Percentiles rank a stretch among this genome's conserved stretches.
Evolutionary conservation across 179 eudicot species (phyloP).

Genomic region (Gypsophila paniculata): DNA sequence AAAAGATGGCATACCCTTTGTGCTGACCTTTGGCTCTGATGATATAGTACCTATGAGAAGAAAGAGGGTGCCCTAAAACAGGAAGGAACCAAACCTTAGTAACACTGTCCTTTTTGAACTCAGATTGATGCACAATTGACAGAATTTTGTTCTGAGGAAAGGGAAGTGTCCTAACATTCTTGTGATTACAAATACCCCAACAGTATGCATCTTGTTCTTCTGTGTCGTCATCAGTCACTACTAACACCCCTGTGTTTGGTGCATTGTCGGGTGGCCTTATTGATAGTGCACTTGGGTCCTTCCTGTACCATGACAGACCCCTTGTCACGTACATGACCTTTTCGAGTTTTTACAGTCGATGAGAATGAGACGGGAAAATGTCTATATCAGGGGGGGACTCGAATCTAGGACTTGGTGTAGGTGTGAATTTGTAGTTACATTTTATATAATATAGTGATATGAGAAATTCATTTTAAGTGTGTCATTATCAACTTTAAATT

Average conservation of each 20-base stretch:
- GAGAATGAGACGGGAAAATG: background rate
- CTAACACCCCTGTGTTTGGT: conserved; percentile 52
- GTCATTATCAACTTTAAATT: conserved; percentile 2
- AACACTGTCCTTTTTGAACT: conserved; percentile 19
- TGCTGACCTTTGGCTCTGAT: conserved; percentile 60
- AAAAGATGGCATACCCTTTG: conserved; percentile 51
- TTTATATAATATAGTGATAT: background rate
- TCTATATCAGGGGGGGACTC: background rate
- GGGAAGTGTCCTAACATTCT: conserved; percentile 48
- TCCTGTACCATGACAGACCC: conserved; percentile 61
- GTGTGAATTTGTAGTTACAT: background rate
- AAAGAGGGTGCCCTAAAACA: conserved; percentile 65
- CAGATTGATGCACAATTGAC: conserved; percentile 33
- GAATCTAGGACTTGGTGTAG: background rate
- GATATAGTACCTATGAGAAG: conserved; percentile 61
- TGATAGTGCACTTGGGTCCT: conserved; percentile 46
- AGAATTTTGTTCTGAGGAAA: conserved; percentile 71
- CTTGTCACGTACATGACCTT: conserved; percentile 57
- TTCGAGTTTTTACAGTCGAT: background rate
- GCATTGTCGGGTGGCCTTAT: conserved; percentile 46
- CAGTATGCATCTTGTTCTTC: conserved; percentile 52
- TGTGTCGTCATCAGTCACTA: conserved; percentile 61
- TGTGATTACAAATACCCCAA: conserved; percentile 53
- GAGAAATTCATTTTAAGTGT: background rate
- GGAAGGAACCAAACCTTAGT: conserved; percentile 78